Base-by-base conservation (phyloP, 371 early-diverging fungal species). In the Mortierella sp. region DNA sequence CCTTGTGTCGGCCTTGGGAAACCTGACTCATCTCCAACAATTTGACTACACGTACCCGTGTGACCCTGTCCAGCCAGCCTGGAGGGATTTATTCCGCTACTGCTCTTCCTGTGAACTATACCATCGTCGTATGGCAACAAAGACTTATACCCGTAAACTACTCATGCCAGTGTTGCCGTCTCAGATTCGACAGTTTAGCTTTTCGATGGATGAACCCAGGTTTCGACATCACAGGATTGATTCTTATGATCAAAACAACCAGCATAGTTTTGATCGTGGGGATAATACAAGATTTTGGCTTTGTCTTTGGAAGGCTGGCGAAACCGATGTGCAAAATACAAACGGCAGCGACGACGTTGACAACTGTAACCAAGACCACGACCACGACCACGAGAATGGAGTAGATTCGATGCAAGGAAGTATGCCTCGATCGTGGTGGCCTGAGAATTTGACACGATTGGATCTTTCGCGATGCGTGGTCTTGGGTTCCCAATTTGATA, bases 41-140 rank as follows among this genome's bases (percentile, higher is more conserved):
- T 20, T 70, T 32, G 39, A 40, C 11, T 75, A 75, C 24, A 64
- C 59, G n/a, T 70, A 60, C 39, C 70, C 75, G 3, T 70, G 70
- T 26, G 70, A 75, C 22, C 45, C 70, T 35, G 49, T 75, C 16
- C 70, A 75, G 30, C 70, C 74, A 16, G 63, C 63, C 2, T 74
- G 74, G 74, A 62, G 64, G 24, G 74, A 74, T 43, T 64, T 74
- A 22, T 74, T 74, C 60, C 74, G 74, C 9, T 74, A 75, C 24
- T 75, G 75, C 39, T 61, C 65, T 16, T 75, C 70, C 11, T 75
- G 75, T 24, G 70, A 75, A 30, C 65, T 75, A 14, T 70, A 75
- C 26, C 75, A 75, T 24, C 64, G 70, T n/a, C 59, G 68, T 5
- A n/a, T 62, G 28, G 49, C 68, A 18, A 68, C 68, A 16, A 74